A percentile compares a stretch with the other conserved stretches of the same genome.
Conservation (phyloP, 1,284 basidiomycete species). For the Cronartium quercuum region DNA sequence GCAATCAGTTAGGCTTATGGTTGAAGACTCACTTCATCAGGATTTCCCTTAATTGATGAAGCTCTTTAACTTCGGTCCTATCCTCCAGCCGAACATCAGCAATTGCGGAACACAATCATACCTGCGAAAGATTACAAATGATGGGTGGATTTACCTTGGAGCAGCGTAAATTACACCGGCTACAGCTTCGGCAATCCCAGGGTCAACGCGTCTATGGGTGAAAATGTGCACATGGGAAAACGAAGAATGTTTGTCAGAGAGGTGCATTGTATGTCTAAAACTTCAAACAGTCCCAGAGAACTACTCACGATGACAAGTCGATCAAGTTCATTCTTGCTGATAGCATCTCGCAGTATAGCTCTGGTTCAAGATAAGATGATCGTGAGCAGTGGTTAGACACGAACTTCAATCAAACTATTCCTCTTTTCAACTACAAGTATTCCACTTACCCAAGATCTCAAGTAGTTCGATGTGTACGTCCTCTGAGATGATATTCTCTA, state of each 20-base stretch:
- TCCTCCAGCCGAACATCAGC: not conserved
- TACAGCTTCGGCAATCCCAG: not conserved
- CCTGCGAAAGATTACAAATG: not conserved
- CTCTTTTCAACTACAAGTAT: not conserved
- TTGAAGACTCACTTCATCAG: not conserved
- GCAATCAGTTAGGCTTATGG: not conserved
- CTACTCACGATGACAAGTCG: not conserved
- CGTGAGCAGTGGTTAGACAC: not conserved
- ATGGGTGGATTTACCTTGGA: not conserved
- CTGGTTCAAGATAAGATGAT: not conserved
- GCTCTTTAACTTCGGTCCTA: constrained; percentile 1
- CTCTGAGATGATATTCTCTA: constrained; percentile 47
- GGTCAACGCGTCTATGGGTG: not conserved
- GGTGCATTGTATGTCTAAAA: not conserved
- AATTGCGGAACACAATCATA: no score
- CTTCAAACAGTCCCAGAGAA: not conserved
- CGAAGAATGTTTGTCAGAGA: no score
- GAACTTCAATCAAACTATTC: not conserved
- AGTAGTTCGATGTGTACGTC: constrained; percentile 48
- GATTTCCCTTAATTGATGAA: not conserved
- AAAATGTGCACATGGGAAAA: not conserved
- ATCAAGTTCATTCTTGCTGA: not conserved
- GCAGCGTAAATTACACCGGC: not conserved
- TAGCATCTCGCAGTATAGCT: not conserved
- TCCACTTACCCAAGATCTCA: constrained; percentile 44